Base-by-base conservation (phyloP, 2,329 filamentous ascomycete species). In the Hypoxylon sp. region DNA sequence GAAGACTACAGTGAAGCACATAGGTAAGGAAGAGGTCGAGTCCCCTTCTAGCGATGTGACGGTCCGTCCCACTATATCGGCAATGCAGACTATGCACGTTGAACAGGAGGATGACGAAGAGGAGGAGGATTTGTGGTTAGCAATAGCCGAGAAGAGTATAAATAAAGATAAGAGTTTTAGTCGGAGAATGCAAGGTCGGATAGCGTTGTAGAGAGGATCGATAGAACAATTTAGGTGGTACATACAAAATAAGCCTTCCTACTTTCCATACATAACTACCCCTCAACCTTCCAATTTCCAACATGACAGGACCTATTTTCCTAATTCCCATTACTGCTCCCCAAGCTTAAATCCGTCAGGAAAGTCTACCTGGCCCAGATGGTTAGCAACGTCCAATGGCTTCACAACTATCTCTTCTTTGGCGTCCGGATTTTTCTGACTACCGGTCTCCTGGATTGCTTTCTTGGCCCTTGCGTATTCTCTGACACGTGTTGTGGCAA, bases 401-500 rank as follows among this genome's bases (percentile, higher is more conserved):
- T 33, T 70, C 17, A 70, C 71, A 5, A 17, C 29, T 17, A 19
- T 22, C 29, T 51, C 66, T 33, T 55, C 33, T 14, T 59, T 51
- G 14, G 59, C 17, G 17, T 55, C 46, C 5, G 59, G n/a, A 39
- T 10, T 58, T 2, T 19, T 44, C 17, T 63, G 58, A 3, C 33
- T 24, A 35, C 57, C 51, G 4, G 46, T 54, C 35, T 75, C 73
- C 55, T 70, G 70, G 4, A 81, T 66, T 37, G 78, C 79, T 70
- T 80, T 82, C 76, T 82, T 84, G 19, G 79, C 77, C 69, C 76
- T 81, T 48, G 76, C 80, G 65, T 83, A 85, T 69, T 84, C 81
- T 64, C 79, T 81, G 67, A 84, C 77, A 35, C 82, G 77, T 19
- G 76, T 75, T 6, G 79, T 82, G 3, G 79, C 83, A 31, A 84